Percentiles rank a stretch among this genome's conserved stretches.
These are phyloP conservation scores for Saccharomyces hybrid DNA, from an alignment of 1,139 yeast genomes.

Conservation along the genomic window DNA sequence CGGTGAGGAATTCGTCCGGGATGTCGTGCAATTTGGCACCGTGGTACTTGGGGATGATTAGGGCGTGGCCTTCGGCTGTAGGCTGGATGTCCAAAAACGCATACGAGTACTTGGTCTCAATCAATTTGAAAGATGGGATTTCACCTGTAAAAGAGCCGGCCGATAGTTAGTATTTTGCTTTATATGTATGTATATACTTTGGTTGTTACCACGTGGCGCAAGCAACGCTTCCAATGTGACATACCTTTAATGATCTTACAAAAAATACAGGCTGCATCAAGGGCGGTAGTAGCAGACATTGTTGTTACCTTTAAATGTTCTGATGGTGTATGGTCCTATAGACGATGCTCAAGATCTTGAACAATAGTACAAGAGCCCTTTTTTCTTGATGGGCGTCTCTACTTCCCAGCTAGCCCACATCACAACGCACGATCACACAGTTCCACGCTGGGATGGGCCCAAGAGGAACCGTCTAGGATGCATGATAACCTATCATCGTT, in stretches of 20 bases:
- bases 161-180: neutral
- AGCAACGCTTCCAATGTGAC: conserved; percentile 14
- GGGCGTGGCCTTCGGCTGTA: conserved; percentile 77
- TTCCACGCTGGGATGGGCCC: neutral
- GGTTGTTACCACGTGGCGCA: neutral
- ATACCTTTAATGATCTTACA: conserved; percentile 82
- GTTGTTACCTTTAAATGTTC: neutral
- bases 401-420: neutral
- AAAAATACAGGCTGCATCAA: conserved; percentile 63
- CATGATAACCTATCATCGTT: neutral
- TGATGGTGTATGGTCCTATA: neutral
- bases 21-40: conserved; percentile 87
- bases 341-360: too few species aligned
- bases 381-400: neutral
- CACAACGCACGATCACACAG: neutral
- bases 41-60: conserved; percentile 85
- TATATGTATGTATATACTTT: neutral
- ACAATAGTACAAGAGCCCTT: neutral
- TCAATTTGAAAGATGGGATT: conserved; percentile 81
- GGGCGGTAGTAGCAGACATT: conserved; percentile 19
- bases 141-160: conserved; percentile 43
- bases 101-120: conserved; percentile 70
- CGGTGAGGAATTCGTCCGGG: conserved; percentile 84
- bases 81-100: conserved; percentile 93
- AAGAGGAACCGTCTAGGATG: too few species aligned